A percentile compares a stretch with the other conserved stretches of the same genome.
These are phyloP conservation scores for Curvularia spicifera DNA, from an alignment of 2,329 filamentous ascomycete species.

Conservation along the genomic window DNA sequence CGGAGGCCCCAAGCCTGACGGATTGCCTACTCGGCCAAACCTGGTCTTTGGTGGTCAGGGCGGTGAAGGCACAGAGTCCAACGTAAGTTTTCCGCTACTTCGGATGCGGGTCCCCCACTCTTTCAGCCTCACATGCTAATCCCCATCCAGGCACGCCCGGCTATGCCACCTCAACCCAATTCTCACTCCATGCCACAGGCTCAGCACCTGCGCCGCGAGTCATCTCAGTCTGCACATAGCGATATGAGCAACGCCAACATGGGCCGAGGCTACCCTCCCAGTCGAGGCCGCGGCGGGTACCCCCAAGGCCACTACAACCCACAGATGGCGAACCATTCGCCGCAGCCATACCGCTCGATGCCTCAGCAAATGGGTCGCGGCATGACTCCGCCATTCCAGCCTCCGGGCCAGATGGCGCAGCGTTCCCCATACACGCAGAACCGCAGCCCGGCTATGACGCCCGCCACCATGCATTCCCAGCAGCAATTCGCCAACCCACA, in stretches of 20 bases:
- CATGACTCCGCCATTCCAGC: conserved; percentile 61
- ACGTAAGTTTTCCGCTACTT: conserved; percentile 64
- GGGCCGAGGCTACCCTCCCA: conserved; percentile 50
- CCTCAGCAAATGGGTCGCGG: conserved; percentile 58
- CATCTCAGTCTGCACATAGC: conserved; percentile 80
- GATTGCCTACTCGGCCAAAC: conserved; percentile 72
- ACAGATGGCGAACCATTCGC: conserved; percentile 53
- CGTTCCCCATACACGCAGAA: conserved; percentile 67
- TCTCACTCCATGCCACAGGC: conserved; percentile 60
- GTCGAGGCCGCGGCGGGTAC: conserved; percentile 57
- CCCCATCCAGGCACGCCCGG: conserved; percentile 68
- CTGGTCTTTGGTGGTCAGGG: conserved; percentile 82
- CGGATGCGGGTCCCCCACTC: neutral
- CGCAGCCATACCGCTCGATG: conserved; percentile 60
- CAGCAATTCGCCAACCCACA: conserved; percentile 57
- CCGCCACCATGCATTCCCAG: conserved; percentile 70
- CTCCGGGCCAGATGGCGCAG: conserved; percentile 59
- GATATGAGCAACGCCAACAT: conserved; percentile 69
- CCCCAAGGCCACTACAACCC: conserved; percentile 57
- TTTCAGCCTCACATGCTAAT: conserved; percentile 22
- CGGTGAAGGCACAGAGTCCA: conserved; percentile 69
- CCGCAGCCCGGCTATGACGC: conserved; percentile 62
- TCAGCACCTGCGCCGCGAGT: conserved; percentile 85
- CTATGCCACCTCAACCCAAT: conserved; percentile 58
- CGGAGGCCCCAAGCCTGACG: conserved; percentile 80